phyloP scores from a whole-genome alignment of 2,329 filamentous ascomycete genomes.

The Plectosphaerella cucumerina region DNA sequence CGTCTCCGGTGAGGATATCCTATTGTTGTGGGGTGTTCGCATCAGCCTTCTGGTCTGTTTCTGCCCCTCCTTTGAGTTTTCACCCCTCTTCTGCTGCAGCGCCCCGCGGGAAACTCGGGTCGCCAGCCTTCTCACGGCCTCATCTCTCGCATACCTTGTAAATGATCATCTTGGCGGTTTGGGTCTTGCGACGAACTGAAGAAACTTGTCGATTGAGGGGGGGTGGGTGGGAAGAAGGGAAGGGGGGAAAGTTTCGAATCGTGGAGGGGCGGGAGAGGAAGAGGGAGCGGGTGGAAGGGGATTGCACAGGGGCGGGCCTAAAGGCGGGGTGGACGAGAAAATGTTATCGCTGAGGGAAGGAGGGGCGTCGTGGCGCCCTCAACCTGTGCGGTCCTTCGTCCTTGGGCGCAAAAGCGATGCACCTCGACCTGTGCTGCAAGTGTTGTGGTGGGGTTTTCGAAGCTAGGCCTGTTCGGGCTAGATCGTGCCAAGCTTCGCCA shows the following conservation, averaged over 20 bases:
- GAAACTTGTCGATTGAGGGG: constrained; percentile 11
- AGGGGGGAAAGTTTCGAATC: constrained; percentile 13
- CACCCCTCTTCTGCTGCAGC: background rate
- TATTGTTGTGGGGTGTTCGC: constrained; percentile 35
- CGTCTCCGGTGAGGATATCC: constrained; percentile 87
- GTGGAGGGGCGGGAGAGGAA: constrained; percentile 9
- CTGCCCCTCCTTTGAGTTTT: background rate
- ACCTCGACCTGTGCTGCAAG: background rate
- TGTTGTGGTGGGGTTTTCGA: constrained; percentile 15
- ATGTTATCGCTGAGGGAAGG: background rate
- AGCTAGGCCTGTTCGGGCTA: constrained; percentile 8
- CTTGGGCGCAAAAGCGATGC: background rate
- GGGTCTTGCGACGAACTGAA: constrained; percentile 10
- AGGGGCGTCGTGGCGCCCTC: background rate
- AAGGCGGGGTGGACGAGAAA: background rate
- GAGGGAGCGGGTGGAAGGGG: background rate
- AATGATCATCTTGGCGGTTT: constrained; percentile 65
- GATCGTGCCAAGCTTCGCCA: no score
- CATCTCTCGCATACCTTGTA: constrained; percentile 57
- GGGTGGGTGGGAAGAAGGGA: constrained; percentile 9
- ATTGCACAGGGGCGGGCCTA: background rate
- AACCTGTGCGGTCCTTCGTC: background rate
- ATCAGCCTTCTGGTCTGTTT: constrained; percentile 3
- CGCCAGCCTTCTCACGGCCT: background rate
- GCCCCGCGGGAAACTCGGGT: background rate